Evolutionary conservation across 768 basidiomycete species (phyloP), one percentile per base, ranked within the genome.

Genomic region (Mycena rosella): DNA sequence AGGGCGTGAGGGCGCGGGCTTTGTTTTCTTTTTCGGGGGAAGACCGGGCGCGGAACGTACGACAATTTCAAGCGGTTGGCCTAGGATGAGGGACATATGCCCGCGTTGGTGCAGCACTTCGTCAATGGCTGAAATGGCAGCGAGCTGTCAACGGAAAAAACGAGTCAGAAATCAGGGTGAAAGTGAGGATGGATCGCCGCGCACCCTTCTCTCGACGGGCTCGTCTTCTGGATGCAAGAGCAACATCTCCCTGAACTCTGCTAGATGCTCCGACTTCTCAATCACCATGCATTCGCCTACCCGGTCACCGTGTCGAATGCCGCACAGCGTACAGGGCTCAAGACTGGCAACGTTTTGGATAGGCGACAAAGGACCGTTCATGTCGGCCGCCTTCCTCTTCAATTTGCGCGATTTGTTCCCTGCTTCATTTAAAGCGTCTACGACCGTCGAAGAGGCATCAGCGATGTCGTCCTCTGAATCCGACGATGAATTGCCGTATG

Each of bases 71-170:
- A 91, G 81, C 45, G 92, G 91, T 74, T 94, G 91, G 1, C 88
- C 89, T 40, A 78, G 80, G 60, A 93, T 84, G 24, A 93, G 77
- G 54, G 84, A 74, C 2, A 86, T 75, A 45, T 89, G 83, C 3
- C 91, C 90, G 18, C 91, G 86, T 57, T 78, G 69, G 64, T 83
- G 73, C 17, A 95, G 80, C 3, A 87, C 83, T 64, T 88, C 82
- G 63, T 95, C 94, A 67, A 95, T 94, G 8, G 88, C 87, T 29
- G 79, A 77, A 55, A 95, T 86, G 15, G 94, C 93, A 48, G 84
- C 87, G 70, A 78, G 81, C 92, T 93, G 74, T 54, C 66, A n/a
- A n/a, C n/a, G n/a, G 42, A 68, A 20, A 54, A 51, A 52, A 42
- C 52, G 57, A 55, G 57, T 71, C 14, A 73, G 63, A 53, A 52